Evolutionary conservation across 495 filamentous ascomycete species (phyloP).

Genomic region (Aspergillus ostianus): DNA sequence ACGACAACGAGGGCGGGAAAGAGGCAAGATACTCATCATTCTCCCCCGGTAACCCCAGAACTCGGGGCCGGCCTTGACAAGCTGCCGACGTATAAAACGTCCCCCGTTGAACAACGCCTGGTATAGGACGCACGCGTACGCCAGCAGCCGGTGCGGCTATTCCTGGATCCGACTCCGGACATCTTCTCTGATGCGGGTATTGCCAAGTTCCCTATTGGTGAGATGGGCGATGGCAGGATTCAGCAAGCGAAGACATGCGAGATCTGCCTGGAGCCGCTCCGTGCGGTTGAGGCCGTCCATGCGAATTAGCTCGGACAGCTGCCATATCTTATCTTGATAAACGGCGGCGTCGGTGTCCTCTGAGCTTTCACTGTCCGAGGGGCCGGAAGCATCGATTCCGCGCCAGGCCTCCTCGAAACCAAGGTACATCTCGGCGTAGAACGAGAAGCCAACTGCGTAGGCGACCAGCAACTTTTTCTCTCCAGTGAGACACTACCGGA

Average conservation of each 20-base stretch:
- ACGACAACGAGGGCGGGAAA: slow-evolving; percentile 33
- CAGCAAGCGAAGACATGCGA: slow-evolving; percentile 8
- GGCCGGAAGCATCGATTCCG: background rate
- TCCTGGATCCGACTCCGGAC: slow-evolving; percentile 16
- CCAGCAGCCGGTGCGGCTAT: slow-evolving; percentile 52
- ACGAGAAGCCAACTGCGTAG: slow-evolving; percentile 3
- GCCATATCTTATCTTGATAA: background rate
- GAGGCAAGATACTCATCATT: slow-evolving; percentile 14
- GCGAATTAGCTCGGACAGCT: background rate
- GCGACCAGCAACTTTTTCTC: background rate
- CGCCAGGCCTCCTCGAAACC: slow-evolving; percentile 1
- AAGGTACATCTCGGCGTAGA: slow-evolving; percentile 4
- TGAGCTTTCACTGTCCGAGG: background rate
- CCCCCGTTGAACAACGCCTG: slow-evolving; percentile 60
- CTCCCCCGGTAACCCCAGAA: slow-evolving; percentile 41
- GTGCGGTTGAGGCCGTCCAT: background rate
- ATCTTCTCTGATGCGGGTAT: background rate
- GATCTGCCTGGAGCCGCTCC: slow-evolving; percentile 13
- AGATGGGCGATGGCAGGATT: background rate
- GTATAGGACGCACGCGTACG: slow-evolving; percentile 60
- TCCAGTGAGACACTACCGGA: background rate
- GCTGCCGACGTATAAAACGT: slow-evolving; percentile 46
- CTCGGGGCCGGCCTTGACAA: slow-evolving; percentile 38
- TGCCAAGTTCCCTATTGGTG: background rate
- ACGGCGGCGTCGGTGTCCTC: too few relatives aligned